Conservation (phyloP, 352 stramenopile species). For the Phytophthora foliorum region DNA sequence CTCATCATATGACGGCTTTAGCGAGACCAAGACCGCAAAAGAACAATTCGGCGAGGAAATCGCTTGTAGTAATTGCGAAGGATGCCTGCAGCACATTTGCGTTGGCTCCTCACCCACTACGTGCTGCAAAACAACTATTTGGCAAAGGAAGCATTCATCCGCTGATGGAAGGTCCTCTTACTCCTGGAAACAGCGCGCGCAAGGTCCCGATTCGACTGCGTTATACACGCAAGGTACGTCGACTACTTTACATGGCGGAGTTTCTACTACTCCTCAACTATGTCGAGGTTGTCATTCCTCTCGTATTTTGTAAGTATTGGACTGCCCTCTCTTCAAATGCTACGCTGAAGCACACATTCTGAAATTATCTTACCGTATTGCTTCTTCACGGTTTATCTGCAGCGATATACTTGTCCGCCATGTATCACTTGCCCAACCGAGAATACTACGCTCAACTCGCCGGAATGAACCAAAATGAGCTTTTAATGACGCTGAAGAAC, state of each 20-base stretch:
- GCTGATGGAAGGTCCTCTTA: background rate
- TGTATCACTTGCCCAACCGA: slow-evolving; percentile 36
- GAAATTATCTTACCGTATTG: no score
- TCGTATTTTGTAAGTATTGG: slow-evolving; percentile 5
- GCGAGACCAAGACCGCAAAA: no score
- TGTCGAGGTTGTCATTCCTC: slow-evolving; percentile 19
- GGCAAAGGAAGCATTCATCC: background rate
- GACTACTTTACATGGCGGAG: slow-evolving; percentile 10
- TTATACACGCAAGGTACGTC: background rate
- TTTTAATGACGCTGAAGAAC: slow-evolving; percentile 31
- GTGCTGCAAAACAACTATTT: no score
- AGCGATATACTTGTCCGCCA: slow-evolving; percentile 33
- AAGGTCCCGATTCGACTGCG: background rate
- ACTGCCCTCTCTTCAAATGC: no score
- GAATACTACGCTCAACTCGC: slow-evolving; percentile 36
- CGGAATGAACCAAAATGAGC: slow-evolving; percentile 5
- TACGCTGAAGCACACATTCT: no score
- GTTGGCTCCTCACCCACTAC: no score
- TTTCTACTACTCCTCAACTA: slow-evolving; percentile 19
- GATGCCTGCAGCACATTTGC: no score
- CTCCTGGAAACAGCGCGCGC: background rate
- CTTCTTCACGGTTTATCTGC: background rate
- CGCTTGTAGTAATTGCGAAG: no score
- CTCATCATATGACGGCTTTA: no score
- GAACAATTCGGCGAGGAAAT: no score